Conservation (phyloP, 805 yeast genomes). For the Hanseniaspora nectarophila region DNA sequence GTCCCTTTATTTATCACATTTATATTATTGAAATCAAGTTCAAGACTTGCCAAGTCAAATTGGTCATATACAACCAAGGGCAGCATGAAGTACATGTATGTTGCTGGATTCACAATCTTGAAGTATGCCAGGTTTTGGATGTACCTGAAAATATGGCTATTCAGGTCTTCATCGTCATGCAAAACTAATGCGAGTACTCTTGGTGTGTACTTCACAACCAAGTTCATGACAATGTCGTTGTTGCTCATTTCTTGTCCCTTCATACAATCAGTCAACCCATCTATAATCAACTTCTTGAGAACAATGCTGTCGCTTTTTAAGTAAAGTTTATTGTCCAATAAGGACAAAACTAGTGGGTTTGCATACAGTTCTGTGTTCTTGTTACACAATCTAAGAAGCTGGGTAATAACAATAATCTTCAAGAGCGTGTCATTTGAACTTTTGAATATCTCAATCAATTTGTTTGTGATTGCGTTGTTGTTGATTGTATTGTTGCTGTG, state of each 20-base stretch:
- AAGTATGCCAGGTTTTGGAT: not conserved
- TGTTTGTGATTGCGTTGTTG: not conserved
- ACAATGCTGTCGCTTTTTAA: not conserved
- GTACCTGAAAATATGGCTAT: not conserved
- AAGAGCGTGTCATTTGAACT: not conserved
- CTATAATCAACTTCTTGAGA: not conserved
- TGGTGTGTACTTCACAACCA: not conserved
- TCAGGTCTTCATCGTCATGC: not conserved
- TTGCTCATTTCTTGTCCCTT: conserved; percentile 1
- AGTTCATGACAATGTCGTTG: not conserved
- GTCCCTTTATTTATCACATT: not conserved
- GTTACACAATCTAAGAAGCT: not conserved
- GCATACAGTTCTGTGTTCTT: not conserved
- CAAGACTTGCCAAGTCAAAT: not conserved
- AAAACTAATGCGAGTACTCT: not conserved
- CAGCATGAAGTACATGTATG: not conserved
- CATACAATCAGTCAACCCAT: not conserved
- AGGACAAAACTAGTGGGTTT: not conserved
- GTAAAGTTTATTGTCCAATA: not conserved
- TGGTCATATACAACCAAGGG: not conserved
- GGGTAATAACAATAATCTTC: not conserved
- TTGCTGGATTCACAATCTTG: not conserved
- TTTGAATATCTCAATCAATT: not conserved
- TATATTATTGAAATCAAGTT: not conserved
- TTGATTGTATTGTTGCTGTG: not conserved